phyloP scores from a whole-genome alignment of 2,329 filamentous ascomycete species.

The Cordyceps cicadae region DNA sequence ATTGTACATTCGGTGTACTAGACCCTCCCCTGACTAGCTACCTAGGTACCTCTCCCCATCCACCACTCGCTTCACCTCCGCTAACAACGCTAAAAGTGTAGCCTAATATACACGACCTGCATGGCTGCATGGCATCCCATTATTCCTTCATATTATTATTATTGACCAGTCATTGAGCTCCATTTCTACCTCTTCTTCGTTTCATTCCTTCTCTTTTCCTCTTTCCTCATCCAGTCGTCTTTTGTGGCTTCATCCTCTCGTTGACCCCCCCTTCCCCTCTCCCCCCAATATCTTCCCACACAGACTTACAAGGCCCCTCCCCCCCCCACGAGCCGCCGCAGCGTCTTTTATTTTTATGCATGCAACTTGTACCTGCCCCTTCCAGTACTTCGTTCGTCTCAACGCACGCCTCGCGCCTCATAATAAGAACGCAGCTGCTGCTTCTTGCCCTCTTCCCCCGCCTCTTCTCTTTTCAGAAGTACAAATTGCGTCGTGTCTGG shows the following conservation, averaged over 20 bases:
- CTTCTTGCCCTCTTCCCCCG: not conserved
- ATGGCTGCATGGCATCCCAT: slow-evolving; percentile 4
- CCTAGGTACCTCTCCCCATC: too few species aligned
- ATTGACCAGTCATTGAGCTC: not conserved
- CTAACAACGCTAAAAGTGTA: not conserved
- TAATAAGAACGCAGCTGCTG: not conserved
- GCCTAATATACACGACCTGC: slow-evolving; percentile 15
- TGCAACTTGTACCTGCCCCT: slow-evolving; percentile 1
- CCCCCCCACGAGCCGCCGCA: slow-evolving; percentile 2
- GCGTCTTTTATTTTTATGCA: slow-evolving; percentile 1
- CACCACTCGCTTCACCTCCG: not conserved
- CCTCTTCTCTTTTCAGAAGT: not conserved
- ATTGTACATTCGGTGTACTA: not conserved
- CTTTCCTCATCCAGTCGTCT: not conserved
- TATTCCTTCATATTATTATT: not conserved
- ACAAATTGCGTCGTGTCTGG: not conserved
- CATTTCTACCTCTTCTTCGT: not conserved
- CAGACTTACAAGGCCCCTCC: not conserved
- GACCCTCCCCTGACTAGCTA: not conserved
- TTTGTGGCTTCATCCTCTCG: slow-evolving; percentile 15
- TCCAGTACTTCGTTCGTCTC: slow-evolving; percentile 6
- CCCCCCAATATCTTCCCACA: not conserved
- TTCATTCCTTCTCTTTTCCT: not conserved
- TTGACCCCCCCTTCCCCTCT: slow-evolving; percentile 13
- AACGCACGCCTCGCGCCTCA: not conserved